phyloP scores from a whole-genome alignment of 192 early-diverging fungal species.

The Helicostylum pulchrum region DNA sequence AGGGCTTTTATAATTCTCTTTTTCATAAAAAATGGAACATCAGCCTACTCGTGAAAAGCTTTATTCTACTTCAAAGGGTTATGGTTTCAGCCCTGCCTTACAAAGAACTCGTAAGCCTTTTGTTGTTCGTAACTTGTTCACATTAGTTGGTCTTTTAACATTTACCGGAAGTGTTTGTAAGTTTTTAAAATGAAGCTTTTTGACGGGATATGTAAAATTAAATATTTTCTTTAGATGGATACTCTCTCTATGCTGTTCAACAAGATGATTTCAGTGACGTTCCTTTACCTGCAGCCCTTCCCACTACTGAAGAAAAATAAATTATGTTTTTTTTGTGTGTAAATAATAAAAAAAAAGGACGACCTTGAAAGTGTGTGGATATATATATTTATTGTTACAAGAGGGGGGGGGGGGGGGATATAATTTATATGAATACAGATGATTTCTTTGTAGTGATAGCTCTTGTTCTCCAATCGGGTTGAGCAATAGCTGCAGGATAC shows the following conservation, averaged over 20 bases:
- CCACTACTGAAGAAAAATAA: constrained; percentile 18
- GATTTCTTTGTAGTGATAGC: constrained; percentile 5
- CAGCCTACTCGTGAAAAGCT: constrained; percentile 29
- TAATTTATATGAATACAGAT: background rate
- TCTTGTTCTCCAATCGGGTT: constrained; percentile 17
- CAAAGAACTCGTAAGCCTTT: constrained; percentile 55
- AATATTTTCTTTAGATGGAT: constrained; percentile 48
- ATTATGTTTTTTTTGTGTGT: background rate
- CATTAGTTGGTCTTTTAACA: constrained; percentile 44
- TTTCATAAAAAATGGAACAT: constrained; percentile 3
- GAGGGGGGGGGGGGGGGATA: background rate
- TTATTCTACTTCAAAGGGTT: constrained; percentile 37
- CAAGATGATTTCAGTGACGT: constrained; percentile 80
- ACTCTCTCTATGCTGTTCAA: constrained; percentile 69
- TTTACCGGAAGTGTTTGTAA: constrained; percentile 55
- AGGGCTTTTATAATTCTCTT: constrained; percentile 11
- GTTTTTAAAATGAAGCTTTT: constrained; percentile 14
- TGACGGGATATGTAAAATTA: background rate
- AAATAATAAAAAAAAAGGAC: background rate
- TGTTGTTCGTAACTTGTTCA: constrained; percentile 45
- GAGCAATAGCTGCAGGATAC: constrained; percentile 10
- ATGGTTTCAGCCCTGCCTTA: constrained; percentile 52
- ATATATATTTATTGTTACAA: background rate
- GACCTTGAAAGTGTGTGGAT: background rate
- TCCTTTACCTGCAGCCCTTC: constrained; percentile 47